Evolutionary conservation across 805 yeast species (phyloP).

Genomic region (Metschnikowia shivogae): DNA sequence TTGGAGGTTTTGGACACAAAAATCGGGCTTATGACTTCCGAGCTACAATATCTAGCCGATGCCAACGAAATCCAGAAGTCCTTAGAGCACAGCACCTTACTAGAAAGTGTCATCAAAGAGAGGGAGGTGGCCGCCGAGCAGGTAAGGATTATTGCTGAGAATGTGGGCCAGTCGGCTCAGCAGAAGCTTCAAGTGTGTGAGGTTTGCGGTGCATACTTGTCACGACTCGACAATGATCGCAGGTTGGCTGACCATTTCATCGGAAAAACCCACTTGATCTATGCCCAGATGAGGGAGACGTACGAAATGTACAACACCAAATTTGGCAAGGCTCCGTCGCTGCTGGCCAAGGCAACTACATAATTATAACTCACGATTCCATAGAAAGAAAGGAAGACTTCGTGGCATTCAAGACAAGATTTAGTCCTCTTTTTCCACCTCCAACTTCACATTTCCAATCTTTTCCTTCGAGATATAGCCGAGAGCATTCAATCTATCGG

Average conservation of each 20-base stretch:
- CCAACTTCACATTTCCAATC: slow-evolving; percentile 23
- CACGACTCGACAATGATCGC: slow-evolving; percentile 81
- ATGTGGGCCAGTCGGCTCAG: slow-evolving; percentile 78
- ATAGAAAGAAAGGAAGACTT: too few species aligned
- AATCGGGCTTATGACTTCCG: slow-evolving; percentile 65
- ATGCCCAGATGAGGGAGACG: slow-evolving; percentile 66
- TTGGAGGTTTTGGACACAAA: slow-evolving; percentile 58
- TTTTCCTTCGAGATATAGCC: slow-evolving; percentile 44
- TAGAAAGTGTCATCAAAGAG: slow-evolving; percentile 43
- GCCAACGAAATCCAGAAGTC: slow-evolving; percentile 50
- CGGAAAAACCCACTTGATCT: slow-evolving; percentile 84
- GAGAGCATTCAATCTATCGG: slow-evolving; percentile 82
- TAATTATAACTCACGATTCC: background rate
- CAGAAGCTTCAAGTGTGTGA: slow-evolving; percentile 89
- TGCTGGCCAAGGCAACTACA: background rate
- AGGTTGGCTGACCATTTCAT: slow-evolving; percentile 85
- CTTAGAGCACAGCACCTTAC: slow-evolving; percentile 37
- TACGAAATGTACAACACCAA: slow-evolving; percentile 35
- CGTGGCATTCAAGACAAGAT: background rate
- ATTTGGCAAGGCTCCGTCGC: slow-evolving; percentile 6
- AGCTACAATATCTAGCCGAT: slow-evolving; percentile 50
- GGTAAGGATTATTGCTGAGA: slow-evolving; percentile 60
- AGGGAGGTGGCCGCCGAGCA: slow-evolving; percentile 52
- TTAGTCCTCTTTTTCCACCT: slow-evolving; percentile 6
- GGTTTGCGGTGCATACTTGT: slow-evolving; percentile 83